A percentile compares a stretch with the other conserved stretches of the same genome.
These are phyloP conservation scores for Juglanconis oblonga DNA, from an alignment of 2,329 filamentous ascomycete species.

Conservation along the genomic window DNA sequence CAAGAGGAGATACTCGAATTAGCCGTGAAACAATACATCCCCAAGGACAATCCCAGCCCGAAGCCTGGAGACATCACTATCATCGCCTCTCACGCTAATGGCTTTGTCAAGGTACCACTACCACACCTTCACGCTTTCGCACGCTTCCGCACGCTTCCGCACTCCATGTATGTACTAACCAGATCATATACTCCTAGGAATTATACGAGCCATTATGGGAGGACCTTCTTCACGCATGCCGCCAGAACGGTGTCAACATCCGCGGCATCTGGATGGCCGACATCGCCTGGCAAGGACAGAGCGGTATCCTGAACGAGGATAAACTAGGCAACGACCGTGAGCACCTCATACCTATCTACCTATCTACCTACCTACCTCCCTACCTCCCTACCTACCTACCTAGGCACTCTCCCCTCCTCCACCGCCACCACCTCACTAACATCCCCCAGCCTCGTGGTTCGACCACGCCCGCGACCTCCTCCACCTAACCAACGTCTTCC, in stretches of 20 bases:
- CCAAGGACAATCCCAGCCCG: slow-evolving; percentile 65
- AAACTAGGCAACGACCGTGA: slow-evolving; percentile 80
- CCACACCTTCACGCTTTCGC: neutral
- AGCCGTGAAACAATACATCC: slow-evolving; percentile 84
- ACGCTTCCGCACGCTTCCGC: neutral
- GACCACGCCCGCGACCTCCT: slow-evolving; percentile 84
- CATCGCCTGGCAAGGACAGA: slow-evolving; percentile 79
- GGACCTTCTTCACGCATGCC: slow-evolving; percentile 63
- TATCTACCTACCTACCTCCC: too few species aligned
- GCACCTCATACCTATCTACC: slow-evolving; percentile 26
- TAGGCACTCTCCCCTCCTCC: neutral
- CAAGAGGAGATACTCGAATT: slow-evolving; percentile 75
- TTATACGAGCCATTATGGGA: slow-evolving; percentile 92
- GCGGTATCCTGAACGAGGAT: slow-evolving; percentile 72
- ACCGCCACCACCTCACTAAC: slow-evolving; percentile 13
- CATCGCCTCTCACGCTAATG: slow-evolving; percentile 85
- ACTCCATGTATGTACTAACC: neutral
- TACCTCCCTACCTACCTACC: neutral
- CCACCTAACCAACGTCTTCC: slow-evolving; percentile 81
- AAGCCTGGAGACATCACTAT: slow-evolving; percentile 78
- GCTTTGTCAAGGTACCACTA: slow-evolving; percentile 73
- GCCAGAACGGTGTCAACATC: slow-evolving; percentile 63
- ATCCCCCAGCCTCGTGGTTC: slow-evolving; percentile 68
- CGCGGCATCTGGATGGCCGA: slow-evolving; percentile 88
- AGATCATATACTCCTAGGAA: slow-evolving; percentile 53